phyloP scores from a whole-genome alignment of 2,329 filamentous ascomycete genomes.

The Aspergillus puulaauensis region DNA sequence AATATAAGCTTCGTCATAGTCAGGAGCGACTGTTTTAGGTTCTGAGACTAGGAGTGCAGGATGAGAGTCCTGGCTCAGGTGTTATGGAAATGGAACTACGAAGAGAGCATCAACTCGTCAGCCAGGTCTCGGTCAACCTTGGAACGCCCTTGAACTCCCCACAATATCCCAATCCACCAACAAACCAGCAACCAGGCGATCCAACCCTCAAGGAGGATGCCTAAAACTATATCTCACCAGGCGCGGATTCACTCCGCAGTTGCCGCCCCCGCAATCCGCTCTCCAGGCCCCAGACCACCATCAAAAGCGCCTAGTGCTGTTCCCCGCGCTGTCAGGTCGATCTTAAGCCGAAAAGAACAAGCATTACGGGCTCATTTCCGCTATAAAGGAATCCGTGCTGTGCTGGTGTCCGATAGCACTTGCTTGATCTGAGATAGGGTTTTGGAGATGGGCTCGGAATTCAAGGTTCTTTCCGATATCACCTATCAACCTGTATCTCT shows the following conservation, averaged over 20 bases:
- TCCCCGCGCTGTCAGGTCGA: background rate
- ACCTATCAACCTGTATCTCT: constrained; percentile 10
- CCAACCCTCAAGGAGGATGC: background rate
- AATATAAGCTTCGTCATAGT: too few relatives aligned
- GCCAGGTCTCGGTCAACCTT: background rate
- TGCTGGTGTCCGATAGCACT: background rate
- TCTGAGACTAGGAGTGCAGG: too few relatives aligned
- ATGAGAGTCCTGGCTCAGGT: too few relatives aligned
- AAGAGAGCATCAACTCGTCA: background rate
- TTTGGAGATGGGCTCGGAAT: constrained; percentile 14
- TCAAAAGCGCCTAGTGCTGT: background rate
- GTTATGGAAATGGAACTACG: background rate
- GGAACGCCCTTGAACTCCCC: background rate
- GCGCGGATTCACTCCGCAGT: background rate
- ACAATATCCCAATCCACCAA: background rate
- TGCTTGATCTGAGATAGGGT: constrained; percentile 1
- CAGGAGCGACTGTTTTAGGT: too few relatives aligned
- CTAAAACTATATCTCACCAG: too few relatives aligned
- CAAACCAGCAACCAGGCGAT: background rate
- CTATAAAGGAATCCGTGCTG: background rate
- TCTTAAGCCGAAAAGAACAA: background rate
- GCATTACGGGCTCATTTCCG: background rate
- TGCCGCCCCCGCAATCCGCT: background rate
- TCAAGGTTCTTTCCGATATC: constrained; percentile 16
- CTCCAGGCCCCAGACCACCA: background rate